A percentile compares a stretch with the other conserved stretches of the same genome.
Evolutionary conservation across 2,329 filamentous ascomycete genomes (phyloP).

Genomic region (Cercospora sp.): DNA sequence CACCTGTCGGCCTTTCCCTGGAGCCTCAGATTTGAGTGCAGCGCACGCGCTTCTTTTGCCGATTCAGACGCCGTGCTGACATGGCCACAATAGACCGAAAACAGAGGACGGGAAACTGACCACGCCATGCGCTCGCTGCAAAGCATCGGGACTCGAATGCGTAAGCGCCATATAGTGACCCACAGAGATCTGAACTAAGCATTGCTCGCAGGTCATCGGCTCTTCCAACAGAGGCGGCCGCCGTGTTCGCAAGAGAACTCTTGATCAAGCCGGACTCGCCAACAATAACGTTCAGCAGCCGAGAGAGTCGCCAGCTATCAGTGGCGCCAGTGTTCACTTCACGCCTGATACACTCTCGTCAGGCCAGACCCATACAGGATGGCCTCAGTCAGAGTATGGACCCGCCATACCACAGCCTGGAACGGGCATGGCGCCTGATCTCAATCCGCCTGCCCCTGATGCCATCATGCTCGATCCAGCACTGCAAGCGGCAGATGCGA

Average conservation of each 20-base stretch:
- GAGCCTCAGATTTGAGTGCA: background rate
- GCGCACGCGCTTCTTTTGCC: slow-evolving; percentile 4
- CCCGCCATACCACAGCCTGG: slow-evolving; percentile 9
- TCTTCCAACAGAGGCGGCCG: slow-evolving; percentile 61
- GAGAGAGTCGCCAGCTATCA: slow-evolving; percentile 31
- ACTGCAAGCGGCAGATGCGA: slow-evolving; percentile 33
- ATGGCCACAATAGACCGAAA: slow-evolving; percentile 35
- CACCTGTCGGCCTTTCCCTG: background rate
- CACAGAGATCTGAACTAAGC: background rate
- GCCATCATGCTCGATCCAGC: slow-evolving; percentile 37
- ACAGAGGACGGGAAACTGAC: slow-evolving; percentile 51
- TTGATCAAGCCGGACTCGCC: slow-evolving; percentile 34
- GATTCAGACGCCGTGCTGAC: slow-evolving; percentile 27
- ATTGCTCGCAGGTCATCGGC: slow-evolving; percentile 14
- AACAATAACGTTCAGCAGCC: slow-evolving; percentile 31
- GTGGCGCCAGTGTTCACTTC: slow-evolving; percentile 28
- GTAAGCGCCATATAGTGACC: slow-evolving; percentile 35
- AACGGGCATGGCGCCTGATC: slow-evolving; percentile 12
- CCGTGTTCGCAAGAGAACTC: slow-evolving; percentile 56
- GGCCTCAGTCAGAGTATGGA: slow-evolving; percentile 15
- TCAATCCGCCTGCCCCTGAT: slow-evolving; percentile 27
- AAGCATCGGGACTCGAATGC: slow-evolving; percentile 59
- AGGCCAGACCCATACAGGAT: slow-evolving; percentile 10
- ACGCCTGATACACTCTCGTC: slow-evolving; percentile 22
- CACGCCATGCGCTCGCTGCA: slow-evolving; percentile 59